Evolutionary conservation across 2,329 filamentous ascomycete species (phyloP).

Genomic region (Dendrostoma leiphaemia): DNA sequence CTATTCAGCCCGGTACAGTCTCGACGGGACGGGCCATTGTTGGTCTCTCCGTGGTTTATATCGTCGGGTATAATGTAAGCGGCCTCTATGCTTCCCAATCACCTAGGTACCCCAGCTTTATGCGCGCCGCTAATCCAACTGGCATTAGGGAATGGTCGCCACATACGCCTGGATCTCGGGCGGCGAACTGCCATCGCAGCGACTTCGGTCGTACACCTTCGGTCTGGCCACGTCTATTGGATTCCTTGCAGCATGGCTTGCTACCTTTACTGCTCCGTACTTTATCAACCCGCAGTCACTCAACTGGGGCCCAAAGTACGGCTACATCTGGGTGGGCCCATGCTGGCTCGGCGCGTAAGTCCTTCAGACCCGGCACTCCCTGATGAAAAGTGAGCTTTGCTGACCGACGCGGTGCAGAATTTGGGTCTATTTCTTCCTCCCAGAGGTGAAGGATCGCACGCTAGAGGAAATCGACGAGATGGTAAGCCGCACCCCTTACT

Average conservation of each 20-base stretch:
- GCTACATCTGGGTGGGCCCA: conserved; percentile 51
- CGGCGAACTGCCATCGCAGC: conserved; percentile 56
- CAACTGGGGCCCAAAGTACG: conserved; percentile 57
- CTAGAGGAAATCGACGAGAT: conserved; percentile 56
- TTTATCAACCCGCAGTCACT: conserved; percentile 55
- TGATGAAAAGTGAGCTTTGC: background rate
- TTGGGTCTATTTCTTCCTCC: conserved; percentile 48
- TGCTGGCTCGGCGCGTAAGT: conserved; percentile 31
- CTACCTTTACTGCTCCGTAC: conserved; percentile 57
- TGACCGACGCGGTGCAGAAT: conserved; percentile 11
- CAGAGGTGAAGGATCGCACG: conserved; percentile 52
- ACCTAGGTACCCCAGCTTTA: background rate
- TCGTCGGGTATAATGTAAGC: conserved; percentile 48
- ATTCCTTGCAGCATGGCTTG: conserved; percentile 56
- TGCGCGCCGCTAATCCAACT: background rate
- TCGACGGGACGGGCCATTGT: conserved; percentile 47
- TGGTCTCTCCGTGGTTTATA: conserved; percentile 51
- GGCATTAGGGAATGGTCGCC: conserved; percentile 42
- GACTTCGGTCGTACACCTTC: conserved; percentile 55
- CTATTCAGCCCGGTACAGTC: conserved; percentile 35
- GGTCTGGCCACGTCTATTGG: conserved; percentile 52
- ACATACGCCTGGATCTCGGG: conserved; percentile 57
- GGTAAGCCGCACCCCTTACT: conserved; percentile 29
- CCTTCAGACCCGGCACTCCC: background rate
- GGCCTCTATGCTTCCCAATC: fast-evolving